phyloP scores from a whole-genome alignment of 176 grass and related monocot species.

The Hordeum vulgare region DNA sequence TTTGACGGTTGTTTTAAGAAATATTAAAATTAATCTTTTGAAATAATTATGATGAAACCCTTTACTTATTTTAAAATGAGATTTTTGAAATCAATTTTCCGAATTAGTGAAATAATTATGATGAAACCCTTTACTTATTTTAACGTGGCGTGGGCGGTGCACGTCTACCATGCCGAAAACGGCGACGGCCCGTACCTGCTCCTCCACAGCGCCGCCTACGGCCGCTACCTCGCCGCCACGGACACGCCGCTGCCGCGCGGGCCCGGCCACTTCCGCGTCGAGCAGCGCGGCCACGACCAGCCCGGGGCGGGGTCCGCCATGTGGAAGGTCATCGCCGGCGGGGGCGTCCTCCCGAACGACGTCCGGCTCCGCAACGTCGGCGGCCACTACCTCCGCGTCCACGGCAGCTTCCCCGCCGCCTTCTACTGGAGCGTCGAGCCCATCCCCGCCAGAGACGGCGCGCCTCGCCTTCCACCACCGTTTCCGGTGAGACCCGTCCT shows the following conservation, averaged over 20 bases:
- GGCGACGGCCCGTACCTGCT: not conserved
- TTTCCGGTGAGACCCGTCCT: not conserved
- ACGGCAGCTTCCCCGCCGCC: not conserved
- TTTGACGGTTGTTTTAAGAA: too few relatives aligned
- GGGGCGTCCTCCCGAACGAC: not conserved
- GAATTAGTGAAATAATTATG: too few relatives aligned
- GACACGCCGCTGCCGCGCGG: not conserved
- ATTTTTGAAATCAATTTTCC: too few relatives aligned
- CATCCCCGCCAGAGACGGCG: not conserved
- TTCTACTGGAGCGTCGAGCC: not conserved
- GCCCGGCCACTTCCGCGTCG: not conserved
- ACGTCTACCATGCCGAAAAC: not conserved
- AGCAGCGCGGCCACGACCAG: not conserved
- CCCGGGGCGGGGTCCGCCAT: not conserved
- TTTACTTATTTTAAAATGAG: too few relatives aligned
- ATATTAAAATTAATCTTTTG: too few relatives aligned
- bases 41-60: too few relatives aligned
- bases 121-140: too few relatives aligned
- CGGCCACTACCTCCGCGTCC: constrained; percentile 1
- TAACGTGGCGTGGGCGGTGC: constrained; percentile 6
- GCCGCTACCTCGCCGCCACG: not conserved
- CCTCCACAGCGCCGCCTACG: constrained; percentile 9
- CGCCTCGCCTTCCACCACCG: not conserved
- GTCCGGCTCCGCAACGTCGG: not conserved
- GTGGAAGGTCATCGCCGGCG: not conserved